Evolutionary conservation across 768 basidiomycete genomes (phyloP), one percentile per base, ranked within the genome.

Genomic region (Leccinellum albellum): DNA sequence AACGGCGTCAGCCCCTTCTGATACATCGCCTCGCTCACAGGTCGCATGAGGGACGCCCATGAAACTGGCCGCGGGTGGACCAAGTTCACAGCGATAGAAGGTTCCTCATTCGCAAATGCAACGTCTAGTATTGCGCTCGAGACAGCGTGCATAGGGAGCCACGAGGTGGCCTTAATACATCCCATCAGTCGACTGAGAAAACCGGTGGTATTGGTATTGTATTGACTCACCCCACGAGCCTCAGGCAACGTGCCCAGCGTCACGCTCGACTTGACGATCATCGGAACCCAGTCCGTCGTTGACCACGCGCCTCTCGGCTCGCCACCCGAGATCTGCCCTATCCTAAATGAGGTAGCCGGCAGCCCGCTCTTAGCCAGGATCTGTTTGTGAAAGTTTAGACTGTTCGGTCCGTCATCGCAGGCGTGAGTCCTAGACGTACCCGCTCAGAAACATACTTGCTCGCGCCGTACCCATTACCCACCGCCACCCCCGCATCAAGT

Each of bases 251-350:
- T 66, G 2, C 66, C 70, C 32, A 76, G 45, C 2, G 55, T 47
- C 13, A 74, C 46, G 47, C 70, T 71, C 5, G 75, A 75, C 58
- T 72, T 71, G 28, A 76, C 61, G 6, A 78, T 64, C 24, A 67
- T 64, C 10, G 76, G 73, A 21, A 78, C 62, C 73, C 75, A 76
- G 32, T 74, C 70, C 2, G 68, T 62, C 1, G 67, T 71, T 35
- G 67, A 69, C 77, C 75, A 76, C 9, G 70, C 69, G 13, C 77
- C 78, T 53, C 72, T 69, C 3, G 64, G 59, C 4, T 48, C 33
- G 24, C 69, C 69, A 4, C 75, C 77, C 15, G 66, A 58, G 54
- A 79, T 64, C 56, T 77, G 75, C 10, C 78, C 74, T 14, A 76
- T 68, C 17, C 72, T 67, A 44, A 77, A 69, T 3, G 71, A 71